These are phyloP conservation scores for Gardenia jasminoides DNA, from an alignment of 257 asterid species.

Conservation along the genomic window DNA sequence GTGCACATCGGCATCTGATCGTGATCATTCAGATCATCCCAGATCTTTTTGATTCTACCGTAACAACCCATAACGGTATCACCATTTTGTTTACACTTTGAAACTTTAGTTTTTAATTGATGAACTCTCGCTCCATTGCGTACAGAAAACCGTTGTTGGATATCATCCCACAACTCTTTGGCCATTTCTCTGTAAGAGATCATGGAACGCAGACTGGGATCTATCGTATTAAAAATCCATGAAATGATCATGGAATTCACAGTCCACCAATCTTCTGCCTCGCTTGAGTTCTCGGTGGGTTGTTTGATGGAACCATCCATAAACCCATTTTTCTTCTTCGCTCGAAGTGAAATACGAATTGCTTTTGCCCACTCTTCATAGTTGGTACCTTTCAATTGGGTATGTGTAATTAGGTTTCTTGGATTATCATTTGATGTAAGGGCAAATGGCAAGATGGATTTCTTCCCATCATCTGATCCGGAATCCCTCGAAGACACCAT, in stretches of 20 bases:
- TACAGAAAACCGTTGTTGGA: slow-evolving; percentile 1
- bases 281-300: not conserved
- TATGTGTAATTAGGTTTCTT: not conserved
- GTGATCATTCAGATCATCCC: not conserved
- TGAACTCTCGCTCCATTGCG: not conserved
- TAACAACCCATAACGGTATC: not conserved
- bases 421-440: not conserved
- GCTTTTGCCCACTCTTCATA: slow-evolving; percentile 3
- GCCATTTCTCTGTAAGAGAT: slow-evolving; percentile 8
- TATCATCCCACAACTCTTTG: slow-evolving; percentile 5
- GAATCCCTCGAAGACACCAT: too few relatives aligned
- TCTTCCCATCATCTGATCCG: too few relatives aligned
- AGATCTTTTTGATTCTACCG: slow-evolving; percentile 10
- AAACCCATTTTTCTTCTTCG: slow-evolving; percentile 10
- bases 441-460: not conserved
- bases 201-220: not conserved
- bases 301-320: not conserved
- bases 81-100: not conserved
- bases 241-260: slow-evolving; percentile 12
- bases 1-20: not conserved
- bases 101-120: not conserved
- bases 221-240: slow-evolving; percentile 9
- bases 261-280: slow-evolving; percentile 9
- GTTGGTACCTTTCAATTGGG: slow-evolving; percentile 4
- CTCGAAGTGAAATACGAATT: not conserved